These are phyloP conservation scores for Stentor coeruleus DNA, from an alignment of 73 alveolate species.

Conservation along the genomic window DNA sequence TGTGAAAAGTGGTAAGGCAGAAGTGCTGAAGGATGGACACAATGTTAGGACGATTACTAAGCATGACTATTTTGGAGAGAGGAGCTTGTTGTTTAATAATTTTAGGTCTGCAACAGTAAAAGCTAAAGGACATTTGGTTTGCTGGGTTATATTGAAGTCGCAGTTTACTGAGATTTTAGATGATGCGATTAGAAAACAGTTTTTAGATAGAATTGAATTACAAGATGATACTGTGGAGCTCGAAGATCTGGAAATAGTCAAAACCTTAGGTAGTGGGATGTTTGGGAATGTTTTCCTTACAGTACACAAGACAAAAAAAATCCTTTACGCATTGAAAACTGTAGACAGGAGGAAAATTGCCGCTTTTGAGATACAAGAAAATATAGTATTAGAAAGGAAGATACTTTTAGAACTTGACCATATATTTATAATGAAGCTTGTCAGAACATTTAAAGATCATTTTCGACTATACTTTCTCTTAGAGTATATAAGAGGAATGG, in stretches of 20 bases:
- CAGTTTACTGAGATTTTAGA: conserved; percentile 30
- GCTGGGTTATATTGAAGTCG: conserved; percentile 29
- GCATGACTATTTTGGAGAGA: conserved; percentile 59
- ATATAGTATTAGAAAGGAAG: conserved; percentile 52
- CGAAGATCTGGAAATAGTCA: conserved; percentile 33
- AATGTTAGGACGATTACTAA: conserved; percentile 47
- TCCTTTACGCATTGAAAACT: conserved; percentile 50
- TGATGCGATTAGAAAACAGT: conserved; percentile 30
- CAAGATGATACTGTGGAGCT: conserved; percentile 41
- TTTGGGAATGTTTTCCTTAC: conserved; percentile 60
- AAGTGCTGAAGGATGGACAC: neutral
- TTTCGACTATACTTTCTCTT: conserved; percentile 47
- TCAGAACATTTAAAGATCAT: conserved; percentile 50
- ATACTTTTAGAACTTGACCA: conserved; percentile 55
- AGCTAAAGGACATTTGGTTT: conserved; percentile 37
- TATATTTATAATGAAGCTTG: conserved; percentile 60
- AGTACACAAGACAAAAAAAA: conserved; percentile 42
- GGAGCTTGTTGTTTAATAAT: conserved; percentile 48
- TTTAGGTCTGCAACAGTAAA: conserved; percentile 57
- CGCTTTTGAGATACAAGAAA: conserved; percentile 16
- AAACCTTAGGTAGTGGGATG: conserved; percentile 45
- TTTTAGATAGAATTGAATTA: conserved; percentile 32
- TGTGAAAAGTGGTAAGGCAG: conserved; percentile 39
- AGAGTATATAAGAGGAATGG: conserved; percentile 53
- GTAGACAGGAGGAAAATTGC: conserved; percentile 47